phyloP scores from a whole-genome alignment of 139 green algal genomes.

The Chlamydomonas schloesseri region DNA sequence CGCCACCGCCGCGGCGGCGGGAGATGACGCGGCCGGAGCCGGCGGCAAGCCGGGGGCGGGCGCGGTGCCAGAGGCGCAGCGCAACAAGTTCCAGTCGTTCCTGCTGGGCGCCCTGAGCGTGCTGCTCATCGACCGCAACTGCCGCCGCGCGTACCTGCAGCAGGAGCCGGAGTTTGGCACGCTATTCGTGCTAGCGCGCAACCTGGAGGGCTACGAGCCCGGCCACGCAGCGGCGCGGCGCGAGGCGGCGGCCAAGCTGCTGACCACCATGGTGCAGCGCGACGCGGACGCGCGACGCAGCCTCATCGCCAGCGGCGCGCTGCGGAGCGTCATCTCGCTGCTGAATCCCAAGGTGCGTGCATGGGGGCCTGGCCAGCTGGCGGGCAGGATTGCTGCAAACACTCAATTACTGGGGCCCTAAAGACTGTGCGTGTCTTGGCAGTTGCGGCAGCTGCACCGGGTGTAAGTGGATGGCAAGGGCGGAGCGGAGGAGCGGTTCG shows the following conservation, averaged over 20 bases:
- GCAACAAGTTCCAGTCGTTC: slow-evolving; percentile 59
- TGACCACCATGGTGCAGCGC: slow-evolving; percentile 64
- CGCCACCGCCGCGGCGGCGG: not conserved
- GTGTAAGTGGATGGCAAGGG: too few relatives aligned
- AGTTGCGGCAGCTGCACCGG: too few relatives aligned
- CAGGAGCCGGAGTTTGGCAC: slow-evolving; percentile 69
- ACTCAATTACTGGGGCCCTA: too few relatives aligned
- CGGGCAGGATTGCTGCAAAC: too few relatives aligned
- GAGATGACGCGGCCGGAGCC: too few relatives aligned
- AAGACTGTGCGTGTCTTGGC: too few relatives aligned
- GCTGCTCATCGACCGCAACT: slow-evolving; percentile 77
- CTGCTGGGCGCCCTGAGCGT: slow-evolving; percentile 76
- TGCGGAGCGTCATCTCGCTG: slow-evolving; percentile 53
- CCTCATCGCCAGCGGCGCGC: slow-evolving; percentile 54
- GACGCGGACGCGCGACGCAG: slow-evolving; percentile 57
- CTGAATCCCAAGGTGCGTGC: slow-evolving; percentile 49
- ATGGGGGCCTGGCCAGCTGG: too few relatives aligned
- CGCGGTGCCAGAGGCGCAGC: slow-evolving; percentile 25
- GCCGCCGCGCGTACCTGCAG: slow-evolving; percentile 62
- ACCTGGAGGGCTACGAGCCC: slow-evolving; percentile 61
- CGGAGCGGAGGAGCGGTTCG: too few relatives aligned
- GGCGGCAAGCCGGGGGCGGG: not conserved
- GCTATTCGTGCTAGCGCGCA: slow-evolving; percentile 65
- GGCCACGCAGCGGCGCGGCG: slow-evolving; percentile 52
- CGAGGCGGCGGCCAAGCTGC: slow-evolving; percentile 62